Evolutionary conservation across 2,329 filamentous ascomycete species (phyloP).

Genomic region (Trichoderma polysporum): DNA sequence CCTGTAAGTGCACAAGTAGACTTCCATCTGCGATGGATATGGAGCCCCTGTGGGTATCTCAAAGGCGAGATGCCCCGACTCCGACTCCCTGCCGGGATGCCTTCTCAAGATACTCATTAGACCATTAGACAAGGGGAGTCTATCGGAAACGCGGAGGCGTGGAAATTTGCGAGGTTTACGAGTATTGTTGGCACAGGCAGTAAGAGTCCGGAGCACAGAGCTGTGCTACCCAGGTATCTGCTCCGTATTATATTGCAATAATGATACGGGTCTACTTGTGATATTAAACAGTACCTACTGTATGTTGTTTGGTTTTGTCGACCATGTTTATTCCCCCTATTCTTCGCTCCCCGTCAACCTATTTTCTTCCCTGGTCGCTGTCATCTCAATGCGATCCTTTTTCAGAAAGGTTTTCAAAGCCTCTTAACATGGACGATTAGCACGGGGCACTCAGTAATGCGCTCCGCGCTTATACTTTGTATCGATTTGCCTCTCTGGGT

Average conservation of each 20-base stretch:
- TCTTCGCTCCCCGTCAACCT: neutral
- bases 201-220: neutral
- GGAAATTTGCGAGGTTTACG: neutral
- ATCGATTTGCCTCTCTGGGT: neutral
- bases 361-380: too few relatives aligned
- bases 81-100: neutral
- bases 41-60: neutral
- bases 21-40: neutral
- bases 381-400: neutral
- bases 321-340: neutral
- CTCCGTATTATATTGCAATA: neutral
- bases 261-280: neutral
- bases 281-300: neutral
- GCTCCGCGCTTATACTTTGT: neutral
- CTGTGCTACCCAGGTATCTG: neutral
- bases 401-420: neutral
- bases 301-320: neutral
- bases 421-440: neutral
- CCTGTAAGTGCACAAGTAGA: neutral
- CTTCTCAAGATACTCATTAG: neutral
- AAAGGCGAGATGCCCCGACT: constrained; percentile 10
- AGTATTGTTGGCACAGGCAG: neutral
- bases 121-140: neutral
- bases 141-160: constrained; percentile 16
- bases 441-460: neutral